Evolutionary conservation across 768 basidiomycete genomes (phyloP).

Genomic region (Termitomyces sp.): DNA sequence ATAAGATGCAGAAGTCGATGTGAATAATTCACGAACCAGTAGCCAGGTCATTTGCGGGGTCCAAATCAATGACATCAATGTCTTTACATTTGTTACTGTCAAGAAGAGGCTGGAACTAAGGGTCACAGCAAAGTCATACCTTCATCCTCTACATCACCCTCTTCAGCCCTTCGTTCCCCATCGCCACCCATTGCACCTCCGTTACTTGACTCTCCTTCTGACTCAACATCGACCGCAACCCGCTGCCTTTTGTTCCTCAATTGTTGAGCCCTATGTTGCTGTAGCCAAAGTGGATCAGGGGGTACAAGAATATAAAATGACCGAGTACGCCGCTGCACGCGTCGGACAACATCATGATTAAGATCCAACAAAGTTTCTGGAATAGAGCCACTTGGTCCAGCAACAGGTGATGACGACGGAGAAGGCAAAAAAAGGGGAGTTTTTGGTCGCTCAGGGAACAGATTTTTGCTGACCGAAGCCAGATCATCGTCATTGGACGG

Average conservation of each 20-base stretch:
- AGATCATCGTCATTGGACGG: not conserved
- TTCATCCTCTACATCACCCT: conserved; percentile 13
- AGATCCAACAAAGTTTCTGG: not conserved
- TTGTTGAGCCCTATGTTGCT: conserved; percentile 7
- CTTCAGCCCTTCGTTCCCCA: not conserved
- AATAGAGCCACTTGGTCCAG: not conserved
- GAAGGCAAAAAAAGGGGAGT: conserved; percentile 50
- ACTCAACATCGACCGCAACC: not conserved
- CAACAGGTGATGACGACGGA: conserved; percentile 28
- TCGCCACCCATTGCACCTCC: not conserved
- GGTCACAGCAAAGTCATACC: conserved; percentile 16
- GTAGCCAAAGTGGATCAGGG: conserved; percentile 25
- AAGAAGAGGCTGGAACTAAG: conserved; percentile 7
- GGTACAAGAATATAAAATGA: conserved; percentile 28
- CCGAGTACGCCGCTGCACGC: not conserved
- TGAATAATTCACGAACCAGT: conserved; percentile 12
- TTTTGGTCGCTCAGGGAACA: conserved; percentile 13
- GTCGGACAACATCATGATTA: not conserved
- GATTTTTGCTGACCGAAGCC: not conserved
- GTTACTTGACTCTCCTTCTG: not conserved
- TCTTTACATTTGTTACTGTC: conserved; percentile 14
- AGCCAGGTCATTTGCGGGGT: conserved; percentile 10
- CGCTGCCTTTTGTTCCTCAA: conserved; percentile 1
- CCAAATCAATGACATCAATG: conserved; percentile 11
- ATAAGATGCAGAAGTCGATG: not conserved